phyloP scores from a whole-genome alignment of 345 rosid genomes.

The Populus nigra region DNA sequence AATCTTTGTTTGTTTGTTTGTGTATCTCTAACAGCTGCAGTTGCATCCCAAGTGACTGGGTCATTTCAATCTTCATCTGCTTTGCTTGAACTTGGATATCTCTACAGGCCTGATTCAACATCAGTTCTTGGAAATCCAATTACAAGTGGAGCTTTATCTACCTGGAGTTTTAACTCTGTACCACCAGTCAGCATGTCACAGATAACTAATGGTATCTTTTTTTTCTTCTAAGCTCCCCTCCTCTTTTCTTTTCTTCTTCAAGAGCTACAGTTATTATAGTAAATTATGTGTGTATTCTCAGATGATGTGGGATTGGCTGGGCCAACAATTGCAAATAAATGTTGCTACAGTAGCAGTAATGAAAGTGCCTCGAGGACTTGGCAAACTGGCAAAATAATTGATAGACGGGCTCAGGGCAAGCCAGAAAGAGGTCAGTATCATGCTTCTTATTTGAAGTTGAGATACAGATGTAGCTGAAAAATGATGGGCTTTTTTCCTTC shows the following conservation, averaged over 20 bases:
- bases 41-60: slow-evolving; percentile 39
- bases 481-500: neutral
- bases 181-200: slow-evolving; percentile 36
- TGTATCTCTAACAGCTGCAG: slow-evolving; percentile 35
- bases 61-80: slow-evolving; percentile 50
- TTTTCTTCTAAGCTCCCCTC: neutral
- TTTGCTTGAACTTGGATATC: slow-evolving; percentile 45
- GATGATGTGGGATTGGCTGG: slow-evolving; percentile 36
- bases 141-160: slow-evolving; percentile 40
- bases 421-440: slow-evolving; percentile 43
- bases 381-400: slow-evolving; percentile 33
- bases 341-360: slow-evolving; percentile 43
- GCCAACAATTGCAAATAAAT: slow-evolving; percentile 21
- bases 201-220: slow-evolving; percentile 41
- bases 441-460: slow-evolving; percentile 8
- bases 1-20: slow-evolving; percentile 4
- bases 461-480: neutral
- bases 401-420: slow-evolving; percentile 26
- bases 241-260: neutral
- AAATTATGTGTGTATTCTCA: neutral
- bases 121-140: slow-evolving; percentile 42
- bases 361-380: slow-evolving; percentile 44
- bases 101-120: slow-evolving; percentile 45
- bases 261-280: neutral
- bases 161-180: slow-evolving; percentile 44